Percentiles rank a stretch among this genome's conserved stretches.
These are phyloP conservation scores for Scedosporium apiospermum DNA, from an alignment of 2,329 filamentous ascomycete species.

Conservation along the genomic window DNA sequence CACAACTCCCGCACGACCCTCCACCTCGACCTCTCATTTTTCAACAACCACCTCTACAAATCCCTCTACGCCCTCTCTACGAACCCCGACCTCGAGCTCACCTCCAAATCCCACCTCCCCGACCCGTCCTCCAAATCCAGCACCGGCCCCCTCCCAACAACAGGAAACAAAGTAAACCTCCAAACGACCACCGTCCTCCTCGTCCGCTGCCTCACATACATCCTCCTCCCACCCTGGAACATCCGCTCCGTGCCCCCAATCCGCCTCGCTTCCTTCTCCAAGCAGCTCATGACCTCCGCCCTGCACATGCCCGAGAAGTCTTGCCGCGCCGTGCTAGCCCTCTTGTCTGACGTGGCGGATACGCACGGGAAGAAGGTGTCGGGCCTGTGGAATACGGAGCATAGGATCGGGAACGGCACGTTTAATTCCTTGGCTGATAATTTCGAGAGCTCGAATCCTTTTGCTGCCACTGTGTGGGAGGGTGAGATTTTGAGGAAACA, in stretches of 20 bases:
- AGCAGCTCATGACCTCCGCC: constrained; percentile 74
- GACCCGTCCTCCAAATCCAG: constrained; percentile 42
- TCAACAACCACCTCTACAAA: constrained; percentile 87
- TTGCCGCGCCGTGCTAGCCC: constrained; percentile 64
- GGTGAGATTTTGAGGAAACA: constrained; percentile 78
- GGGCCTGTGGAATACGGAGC: constrained; percentile 89
- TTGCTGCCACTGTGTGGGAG: constrained; percentile 87
- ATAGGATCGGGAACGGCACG: constrained; percentile 80
- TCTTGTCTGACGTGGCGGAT: constrained; percentile 70
- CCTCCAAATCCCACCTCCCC: constrained; percentile 59
- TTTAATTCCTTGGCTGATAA: constrained; percentile 66
- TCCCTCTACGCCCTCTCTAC: constrained; percentile 70
- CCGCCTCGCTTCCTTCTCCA: constrained; percentile 83
- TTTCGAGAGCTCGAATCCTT: constrained; percentile 82
- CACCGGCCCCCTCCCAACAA: constrained; percentile 25
- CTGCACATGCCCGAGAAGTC: constrained; percentile 90
- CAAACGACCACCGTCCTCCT: constrained; percentile 91
- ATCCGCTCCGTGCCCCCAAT: constrained; percentile 68
- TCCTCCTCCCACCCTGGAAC: constrained; percentile 67
- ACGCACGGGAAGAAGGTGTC: constrained; percentile 74
- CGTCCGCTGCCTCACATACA: constrained; percentile 72
- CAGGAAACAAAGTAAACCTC: constrained; percentile 68
- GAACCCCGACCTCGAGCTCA: constrained; percentile 79
- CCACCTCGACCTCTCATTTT: constrained; percentile 88
- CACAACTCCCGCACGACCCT: constrained; percentile 73